Conservation (phyloP, 148 eudicot genomes). For the Tetragonia tetragonoides region DNA sequence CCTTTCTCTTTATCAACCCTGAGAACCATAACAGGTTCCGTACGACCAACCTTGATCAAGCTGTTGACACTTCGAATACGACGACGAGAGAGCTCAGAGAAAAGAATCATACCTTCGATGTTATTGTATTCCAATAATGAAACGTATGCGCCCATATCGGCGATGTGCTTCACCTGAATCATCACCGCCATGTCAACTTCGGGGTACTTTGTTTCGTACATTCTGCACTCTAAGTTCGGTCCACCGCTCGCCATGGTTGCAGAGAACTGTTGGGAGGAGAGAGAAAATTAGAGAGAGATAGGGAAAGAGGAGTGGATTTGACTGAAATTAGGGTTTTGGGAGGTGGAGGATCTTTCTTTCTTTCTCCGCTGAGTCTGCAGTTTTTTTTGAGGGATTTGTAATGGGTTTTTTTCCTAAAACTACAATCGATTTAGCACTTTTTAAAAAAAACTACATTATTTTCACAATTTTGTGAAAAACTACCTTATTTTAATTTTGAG, state of each 20-base stretch:
- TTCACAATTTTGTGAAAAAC: too few species aligned
- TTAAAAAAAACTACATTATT: too few species aligned
- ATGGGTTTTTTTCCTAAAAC: not conserved
- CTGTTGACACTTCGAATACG: conserved; percentile 90
- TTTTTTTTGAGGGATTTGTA: not conserved
- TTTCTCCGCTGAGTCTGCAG: not conserved
- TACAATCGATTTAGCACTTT: too few species aligned
- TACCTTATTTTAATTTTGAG: too few species aligned
- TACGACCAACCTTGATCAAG: conserved; percentile 83
- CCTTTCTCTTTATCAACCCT: conserved; percentile 87
- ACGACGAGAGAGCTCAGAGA: conserved; percentile 91
- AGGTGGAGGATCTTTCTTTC: not conserved
- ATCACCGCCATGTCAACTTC: conserved; percentile 94
- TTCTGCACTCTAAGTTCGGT: conserved; percentile 77
- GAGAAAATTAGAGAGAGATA: not conserved
- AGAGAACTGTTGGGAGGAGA: not conserved
- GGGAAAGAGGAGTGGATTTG: not conserved
- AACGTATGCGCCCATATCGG: conserved; percentile 91
- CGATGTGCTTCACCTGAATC: conserved; percentile 93
- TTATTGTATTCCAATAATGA: conserved; percentile 87
- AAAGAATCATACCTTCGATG: conserved; percentile 96
- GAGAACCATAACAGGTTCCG: conserved; percentile 93
- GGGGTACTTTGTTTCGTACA: conserved; percentile 87
- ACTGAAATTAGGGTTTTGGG: conserved; percentile 20
- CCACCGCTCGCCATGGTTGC: conserved; percentile 29